Base-by-base conservation (phyloP, 306 rosid genomes). In the Boehmeria nivea region DNA sequence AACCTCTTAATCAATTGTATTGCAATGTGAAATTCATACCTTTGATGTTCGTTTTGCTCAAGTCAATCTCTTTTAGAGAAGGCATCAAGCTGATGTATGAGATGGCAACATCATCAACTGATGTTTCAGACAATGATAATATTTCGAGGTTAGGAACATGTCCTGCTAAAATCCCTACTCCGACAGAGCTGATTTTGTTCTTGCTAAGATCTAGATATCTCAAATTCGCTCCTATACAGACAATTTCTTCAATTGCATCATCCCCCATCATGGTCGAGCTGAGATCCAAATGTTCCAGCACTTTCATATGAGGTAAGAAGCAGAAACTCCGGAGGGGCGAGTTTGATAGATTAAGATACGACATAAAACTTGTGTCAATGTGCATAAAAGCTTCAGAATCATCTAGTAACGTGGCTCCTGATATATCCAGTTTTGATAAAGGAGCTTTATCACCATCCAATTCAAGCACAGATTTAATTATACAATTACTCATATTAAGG, bases 401-500 rank as follows among this genome's bases (percentile, higher is more conserved):
- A 39, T 76, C 74, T 27, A 68, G 50, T 47, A 87, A 80, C 11
- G 71, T 72, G 42, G 87, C 75, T 42, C 96, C 98, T 26, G 94
- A 74, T 43, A 79, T 71, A 51, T 68, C 66, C 57, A 91, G 87
- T 67, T 82, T 91, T 51, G 22, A 34, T 44, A 84, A 70, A 64
- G 85, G 83, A 82, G 90, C 77, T 72, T 76, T 67, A 63, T 43
- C 61, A 46, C 63, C 68, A 63, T 18, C 48, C 26, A 69, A 83
- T 65, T 78, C 59, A 57, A 76, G 65, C 60, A 85, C 60, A 66
- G 94, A 78, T 52, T 76, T 76, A 66, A 91, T 72, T 44, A 73
- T 76, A 61, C 98, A 91, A 58, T 82, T 68, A 68, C 96, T 91
- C 94, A 87, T 78, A 78, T 87, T 71, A 55, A 91, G 73, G 75